phyloP scores from a whole-genome alignment of 108 stramenopile genomes.

The Cyclotella distinguenda region DNA sequence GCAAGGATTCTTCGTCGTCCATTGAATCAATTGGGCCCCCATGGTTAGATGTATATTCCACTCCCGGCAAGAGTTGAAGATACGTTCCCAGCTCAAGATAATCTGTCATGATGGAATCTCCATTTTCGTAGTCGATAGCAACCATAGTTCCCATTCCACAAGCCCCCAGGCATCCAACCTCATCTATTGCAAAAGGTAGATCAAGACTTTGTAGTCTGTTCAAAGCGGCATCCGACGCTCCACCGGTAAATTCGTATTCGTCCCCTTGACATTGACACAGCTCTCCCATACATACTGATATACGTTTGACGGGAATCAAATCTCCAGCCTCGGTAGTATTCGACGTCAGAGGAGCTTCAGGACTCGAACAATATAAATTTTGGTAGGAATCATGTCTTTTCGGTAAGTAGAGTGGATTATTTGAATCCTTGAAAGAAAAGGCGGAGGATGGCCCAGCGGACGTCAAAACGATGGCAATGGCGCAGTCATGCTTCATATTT shows the following conservation, averaged over 20 bases:
- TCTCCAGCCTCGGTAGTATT: no score
- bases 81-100: slow-evolving; percentile 44
- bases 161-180: slow-evolving; percentile 55
- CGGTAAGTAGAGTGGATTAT: no score
- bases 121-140: slow-evolving; percentile 61
- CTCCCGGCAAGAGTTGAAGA: slow-evolving; percentile 18
- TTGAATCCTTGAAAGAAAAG: no score
- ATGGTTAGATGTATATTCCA: not conserved
- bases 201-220: slow-evolving; percentile 29
- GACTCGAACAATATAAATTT: no score
- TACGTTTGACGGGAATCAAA: slow-evolving; percentile 31
- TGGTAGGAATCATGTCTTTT: no score
- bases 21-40: not conserved
- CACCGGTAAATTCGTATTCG: slow-evolving; percentile 35
- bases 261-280: slow-evolving; percentile 61
- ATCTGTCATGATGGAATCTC: slow-evolving; percentile 45
- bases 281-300: slow-evolving; percentile 55
- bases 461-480: no score
- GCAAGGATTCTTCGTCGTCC: not conserved
- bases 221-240: slow-evolving; percentile 38
- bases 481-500: no score
- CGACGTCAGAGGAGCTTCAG: no score
- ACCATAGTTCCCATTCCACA: slow-evolving; percentile 66
- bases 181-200: slow-evolving; percentile 51
- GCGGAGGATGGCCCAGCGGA: no score